Conservation (phyloP, 2,329 filamentous ascomycete genomes). For the Trichoderma simmonsii region DNA sequence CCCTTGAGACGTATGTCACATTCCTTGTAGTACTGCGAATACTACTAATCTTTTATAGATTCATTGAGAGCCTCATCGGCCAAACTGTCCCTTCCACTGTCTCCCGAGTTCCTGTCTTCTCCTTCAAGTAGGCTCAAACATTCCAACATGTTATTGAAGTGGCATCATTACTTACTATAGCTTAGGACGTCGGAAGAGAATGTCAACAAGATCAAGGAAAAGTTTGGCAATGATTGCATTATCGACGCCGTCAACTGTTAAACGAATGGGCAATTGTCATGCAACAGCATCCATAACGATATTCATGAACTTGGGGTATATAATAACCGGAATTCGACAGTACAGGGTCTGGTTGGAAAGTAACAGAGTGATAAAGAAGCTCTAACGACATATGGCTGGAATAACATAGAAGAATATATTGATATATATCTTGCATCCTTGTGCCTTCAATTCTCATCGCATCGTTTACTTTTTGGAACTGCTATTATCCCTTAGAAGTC, state of each 20-base stretch:
- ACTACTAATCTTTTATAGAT: not conserved
- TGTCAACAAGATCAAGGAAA: not conserved
- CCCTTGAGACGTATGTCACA: not conserved
- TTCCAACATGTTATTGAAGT: not conserved
- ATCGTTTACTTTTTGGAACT: too few species aligned
- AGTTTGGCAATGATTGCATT: not conserved
- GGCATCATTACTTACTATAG: not conserved
- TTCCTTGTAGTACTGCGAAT: not conserved
- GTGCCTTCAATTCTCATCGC: not conserved
- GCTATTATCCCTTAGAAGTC: too few species aligned
- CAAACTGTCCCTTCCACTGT: not conserved
- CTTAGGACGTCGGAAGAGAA: slow-evolving; percentile 3
- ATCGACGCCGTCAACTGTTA: not conserved
- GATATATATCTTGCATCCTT: not conserved
- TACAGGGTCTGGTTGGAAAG: not conserved
- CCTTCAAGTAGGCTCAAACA: not conserved
- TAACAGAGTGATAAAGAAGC: not conserved
- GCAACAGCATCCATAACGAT: not conserved
- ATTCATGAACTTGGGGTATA: not conserved
- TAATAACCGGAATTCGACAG: not conserved
- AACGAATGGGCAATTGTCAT: not conserved
- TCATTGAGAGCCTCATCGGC: not conserved
- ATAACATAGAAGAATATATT: not conserved
- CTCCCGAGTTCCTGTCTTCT: not conserved
- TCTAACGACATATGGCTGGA: not conserved